These are phyloP conservation scores for Moniliophthora roreri DNA, from an alignment of 1,284 basidiomycete species.

Conservation along the genomic window DNA sequence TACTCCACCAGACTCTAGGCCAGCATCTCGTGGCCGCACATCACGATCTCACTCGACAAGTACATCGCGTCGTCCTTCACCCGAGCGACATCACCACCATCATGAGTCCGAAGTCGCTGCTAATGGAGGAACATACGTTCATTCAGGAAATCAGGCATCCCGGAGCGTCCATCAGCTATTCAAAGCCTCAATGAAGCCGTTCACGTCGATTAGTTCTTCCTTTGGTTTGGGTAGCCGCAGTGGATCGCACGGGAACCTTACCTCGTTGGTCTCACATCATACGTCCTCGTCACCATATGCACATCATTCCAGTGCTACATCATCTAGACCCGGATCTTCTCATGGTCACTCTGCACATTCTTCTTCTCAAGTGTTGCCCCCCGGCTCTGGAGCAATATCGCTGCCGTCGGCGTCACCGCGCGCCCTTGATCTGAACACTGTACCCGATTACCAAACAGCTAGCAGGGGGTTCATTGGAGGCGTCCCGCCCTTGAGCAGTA, in stretches of 20 bases:
- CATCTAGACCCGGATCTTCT: slow-evolving; percentile 4
- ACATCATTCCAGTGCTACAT: slow-evolving; percentile 21
- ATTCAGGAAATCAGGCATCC: slow-evolving; percentile 45
- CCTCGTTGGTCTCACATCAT: slow-evolving; percentile 36
- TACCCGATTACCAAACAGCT: slow-evolving; percentile 84
- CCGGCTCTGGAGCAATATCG: slow-evolving; percentile 36
- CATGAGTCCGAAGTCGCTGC: slow-evolving; percentile 6
- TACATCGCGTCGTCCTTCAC: slow-evolving; percentile 46
- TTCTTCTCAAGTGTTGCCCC: slow-evolving; percentile 35
- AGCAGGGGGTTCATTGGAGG: slow-evolving; percentile 84
- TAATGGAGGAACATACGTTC: slow-evolving; percentile 47
- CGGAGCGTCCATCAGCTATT: slow-evolving; percentile 54
- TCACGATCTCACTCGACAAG: slow-evolving; percentile 29
- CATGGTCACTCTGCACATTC: slow-evolving; percentile 12
- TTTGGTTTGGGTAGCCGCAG: not conserved
- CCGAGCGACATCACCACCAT: slow-evolving; percentile 33
- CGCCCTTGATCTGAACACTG: slow-evolving; percentile 62
- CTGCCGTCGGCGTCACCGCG: too few relatives aligned
- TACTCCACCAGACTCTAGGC: slow-evolving; percentile 29
- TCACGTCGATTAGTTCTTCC: slow-evolving; percentile 39
- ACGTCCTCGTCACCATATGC: slow-evolving; percentile 27
- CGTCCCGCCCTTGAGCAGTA: slow-evolving; percentile 77
- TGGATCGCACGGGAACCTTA: slow-evolving; percentile 20
- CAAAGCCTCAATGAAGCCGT: slow-evolving; percentile 63
- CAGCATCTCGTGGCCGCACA: slow-evolving; percentile 30